Evolutionary conservation across 2,329 filamentous ascomycete genomes (phyloP).

Genomic region (Arthroderma sp.): DNA sequence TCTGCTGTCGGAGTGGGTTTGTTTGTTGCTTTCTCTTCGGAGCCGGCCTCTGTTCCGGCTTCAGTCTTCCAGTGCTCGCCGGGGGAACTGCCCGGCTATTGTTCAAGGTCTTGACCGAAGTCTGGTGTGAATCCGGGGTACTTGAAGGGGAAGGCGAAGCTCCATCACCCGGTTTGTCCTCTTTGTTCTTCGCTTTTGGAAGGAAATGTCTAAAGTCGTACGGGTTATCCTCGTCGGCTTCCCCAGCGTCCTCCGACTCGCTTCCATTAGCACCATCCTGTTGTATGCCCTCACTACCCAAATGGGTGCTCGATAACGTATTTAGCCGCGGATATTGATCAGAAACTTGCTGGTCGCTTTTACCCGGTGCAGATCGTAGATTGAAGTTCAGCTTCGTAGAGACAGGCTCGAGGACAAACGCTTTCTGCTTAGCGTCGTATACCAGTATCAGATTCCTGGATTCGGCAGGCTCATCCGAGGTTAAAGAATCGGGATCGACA

Average conservation of each 20-base stretch:
- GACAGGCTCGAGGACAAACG: conserved; percentile 69
- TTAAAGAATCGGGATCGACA: conserved; percentile 23
- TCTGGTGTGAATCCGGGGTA: conserved; percentile 24
- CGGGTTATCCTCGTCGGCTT: conserved; percentile 33
- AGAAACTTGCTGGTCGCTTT: conserved; percentile 51
- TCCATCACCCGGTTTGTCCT: conserved; percentile 18
- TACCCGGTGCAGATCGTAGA: conserved; percentile 54
- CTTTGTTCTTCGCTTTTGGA: conserved; percentile 25
- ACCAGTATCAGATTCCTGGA: conserved; percentile 43
- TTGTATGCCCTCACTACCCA: conserved; percentile 19
- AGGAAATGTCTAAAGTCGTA: conserved; percentile 39
- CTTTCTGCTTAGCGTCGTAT: conserved; percentile 61
- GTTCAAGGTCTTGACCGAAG: conserved; percentile 2
- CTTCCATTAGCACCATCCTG: conserved; percentile 17
- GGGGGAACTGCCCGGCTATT: too few species aligned
- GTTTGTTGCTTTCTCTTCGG: conserved; percentile 15
- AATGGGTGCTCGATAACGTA: conserved; percentile 21
- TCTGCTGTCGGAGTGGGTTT: conserved; percentile 22
- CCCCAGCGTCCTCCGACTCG: conserved; percentile 26
- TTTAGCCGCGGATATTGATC: conserved; percentile 55
- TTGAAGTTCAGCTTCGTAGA: conserved; percentile 83
- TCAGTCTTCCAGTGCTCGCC: conserved; percentile 3
- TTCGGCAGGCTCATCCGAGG: conserved; percentile 13
- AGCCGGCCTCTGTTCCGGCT: conserved; percentile 12
- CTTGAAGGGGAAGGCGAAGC: conserved; percentile 21